These are phyloP conservation scores for Eimeria falciformis DNA, from an alignment of 169 alveolate genomes.

Conservation along the genomic window DNA sequence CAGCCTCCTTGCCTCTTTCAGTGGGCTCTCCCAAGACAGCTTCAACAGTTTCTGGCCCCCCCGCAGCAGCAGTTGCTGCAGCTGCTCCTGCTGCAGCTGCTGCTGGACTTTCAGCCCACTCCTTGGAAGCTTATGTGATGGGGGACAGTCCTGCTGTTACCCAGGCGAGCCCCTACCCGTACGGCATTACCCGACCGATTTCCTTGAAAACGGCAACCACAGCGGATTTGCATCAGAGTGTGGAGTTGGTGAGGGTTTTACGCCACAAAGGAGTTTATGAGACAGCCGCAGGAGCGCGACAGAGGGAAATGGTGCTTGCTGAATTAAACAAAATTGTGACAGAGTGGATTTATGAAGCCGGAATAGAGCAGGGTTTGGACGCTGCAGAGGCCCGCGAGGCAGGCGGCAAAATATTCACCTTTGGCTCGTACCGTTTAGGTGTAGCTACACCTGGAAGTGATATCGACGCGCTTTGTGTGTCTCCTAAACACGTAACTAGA, in stretches of 20 bases:
- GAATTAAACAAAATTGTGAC: slow-evolving; percentile 65
- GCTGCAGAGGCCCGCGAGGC: slow-evolving; percentile 76
- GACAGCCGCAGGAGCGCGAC: slow-evolving; percentile 76
- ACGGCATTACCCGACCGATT: slow-evolving; percentile 77
- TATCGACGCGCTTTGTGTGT: slow-evolving; percentile 98
- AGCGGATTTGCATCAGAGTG: slow-evolving; percentile 66
- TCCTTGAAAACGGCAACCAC: slow-evolving; percentile 27
- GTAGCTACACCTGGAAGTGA: slow-evolving; percentile 98
- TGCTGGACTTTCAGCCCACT: not conserved
- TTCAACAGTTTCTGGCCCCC: not conserved
- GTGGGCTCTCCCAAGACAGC: not conserved
- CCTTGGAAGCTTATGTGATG: slow-evolving; percentile 54
- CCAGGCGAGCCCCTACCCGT: slow-evolving; percentile 44
- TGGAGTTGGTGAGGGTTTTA: slow-evolving; percentile 56
- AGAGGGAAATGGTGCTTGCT: slow-evolving; percentile 67
- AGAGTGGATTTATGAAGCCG: slow-evolving; percentile 79
- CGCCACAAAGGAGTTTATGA: slow-evolving; percentile 59
- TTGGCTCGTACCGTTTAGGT: slow-evolving; percentile 97
- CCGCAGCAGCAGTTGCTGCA: not conserved
- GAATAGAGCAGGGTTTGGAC: slow-evolving; percentile 78
- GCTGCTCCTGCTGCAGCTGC: slow-evolving; percentile 1
- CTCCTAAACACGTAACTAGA: slow-evolving; percentile 96
- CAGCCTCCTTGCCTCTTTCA: too few species aligned
- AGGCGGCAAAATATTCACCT: slow-evolving; percentile 82
- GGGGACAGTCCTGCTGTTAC: slow-evolving; percentile 39